Base-by-base conservation (phyloP, 208 protist species). In the Porcisia deanei region DNA sequence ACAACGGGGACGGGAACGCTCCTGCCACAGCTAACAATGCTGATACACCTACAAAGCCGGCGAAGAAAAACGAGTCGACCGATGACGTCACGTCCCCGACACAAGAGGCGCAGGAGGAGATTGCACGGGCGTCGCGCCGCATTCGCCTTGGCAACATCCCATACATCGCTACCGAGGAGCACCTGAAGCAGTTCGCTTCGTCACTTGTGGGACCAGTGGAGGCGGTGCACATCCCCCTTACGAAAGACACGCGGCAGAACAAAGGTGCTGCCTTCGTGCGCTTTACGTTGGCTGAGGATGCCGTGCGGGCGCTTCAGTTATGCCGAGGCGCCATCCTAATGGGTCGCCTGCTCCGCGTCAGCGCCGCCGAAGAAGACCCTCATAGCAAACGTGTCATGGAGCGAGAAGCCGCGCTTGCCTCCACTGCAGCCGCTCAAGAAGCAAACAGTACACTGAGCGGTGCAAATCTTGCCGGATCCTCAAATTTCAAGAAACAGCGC, bases 101-200 rank as follows among this genome's bases (percentile, higher is more conserved):
- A n/a, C 49, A 30, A 3, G 25, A 73, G 53, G 74, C 80, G 54
- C 74, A 88, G 65, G 81, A 85, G 37, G 87, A 83, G 25, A 77
- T 91, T 49, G 89, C 91, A 9, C 84, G 76, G 4, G 86, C 97
- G 57, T 90, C 91, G 7, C 92, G 92, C 34, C 93, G 98, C n/a
- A 76, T 99, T 34, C 98, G 97, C 53, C 77, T 99, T 18, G 85
- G 88, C 64, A 99, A 99, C 86, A 84, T 99, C n/a, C 85, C 98
- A 0, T 99, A 95, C 86, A 80, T 86, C n/a, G 88, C 91, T 7
- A 99, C 88, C 3, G 98, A 99, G 77, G 94, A 98, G 4, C 95
- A 99, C 57, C 79, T 99, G 22, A 86, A 93, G 72, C 83, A 97
- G 81, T 96, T 95, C 73, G 84, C 89, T 75, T 72, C 83, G 55